phyloP scores from a whole-genome alignment of 768 basidiomycete species.

The Tephrocybe rancida region DNA sequence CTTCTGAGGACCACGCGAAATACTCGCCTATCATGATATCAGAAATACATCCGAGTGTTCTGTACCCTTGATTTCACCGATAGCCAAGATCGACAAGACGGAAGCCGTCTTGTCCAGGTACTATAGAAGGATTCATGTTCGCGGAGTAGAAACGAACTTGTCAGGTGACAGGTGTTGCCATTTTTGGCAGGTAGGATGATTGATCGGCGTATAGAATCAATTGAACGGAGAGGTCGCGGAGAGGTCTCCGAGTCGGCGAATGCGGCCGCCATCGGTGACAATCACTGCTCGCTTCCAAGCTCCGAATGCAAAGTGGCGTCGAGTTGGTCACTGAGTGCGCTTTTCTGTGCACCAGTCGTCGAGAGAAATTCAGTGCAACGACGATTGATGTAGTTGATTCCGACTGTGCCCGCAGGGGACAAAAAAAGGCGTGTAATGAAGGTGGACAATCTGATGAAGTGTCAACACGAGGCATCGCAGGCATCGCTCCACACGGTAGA shows the following conservation, averaged over 20 bases:
- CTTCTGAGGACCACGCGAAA: background rate
- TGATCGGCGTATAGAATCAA: background rate
- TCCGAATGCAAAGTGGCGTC: background rate
- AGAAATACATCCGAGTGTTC: background rate
- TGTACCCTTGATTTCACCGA: conserved; percentile 11
- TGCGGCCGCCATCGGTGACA: background rate
- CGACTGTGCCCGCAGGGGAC: no score
- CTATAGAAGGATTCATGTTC: conserved; percentile 2
- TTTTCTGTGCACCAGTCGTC: background rate
- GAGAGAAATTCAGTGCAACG: background rate
- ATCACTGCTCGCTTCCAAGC: background rate
- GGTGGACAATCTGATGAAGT: background rate
- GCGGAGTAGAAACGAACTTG: conserved; percentile 19
- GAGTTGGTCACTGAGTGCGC: background rate
- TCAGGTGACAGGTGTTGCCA: conserved; percentile 13
- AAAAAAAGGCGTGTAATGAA: background rate
- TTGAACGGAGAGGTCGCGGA: background rate
- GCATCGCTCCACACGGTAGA: background rate
- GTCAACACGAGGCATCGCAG: conserved; percentile 16
- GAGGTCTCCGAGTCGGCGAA: background rate
- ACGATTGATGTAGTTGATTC: no score
- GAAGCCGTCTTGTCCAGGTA: background rate
- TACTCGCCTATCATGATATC: background rate
- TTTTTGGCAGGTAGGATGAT: conserved; percentile 7
- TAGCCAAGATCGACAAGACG: conserved; percentile 5